These are phyloP conservation scores for Spizellomyces punctatus DNA, from an alignment of 192 early-diverging fungal genomes.

Conservation along the genomic window DNA sequence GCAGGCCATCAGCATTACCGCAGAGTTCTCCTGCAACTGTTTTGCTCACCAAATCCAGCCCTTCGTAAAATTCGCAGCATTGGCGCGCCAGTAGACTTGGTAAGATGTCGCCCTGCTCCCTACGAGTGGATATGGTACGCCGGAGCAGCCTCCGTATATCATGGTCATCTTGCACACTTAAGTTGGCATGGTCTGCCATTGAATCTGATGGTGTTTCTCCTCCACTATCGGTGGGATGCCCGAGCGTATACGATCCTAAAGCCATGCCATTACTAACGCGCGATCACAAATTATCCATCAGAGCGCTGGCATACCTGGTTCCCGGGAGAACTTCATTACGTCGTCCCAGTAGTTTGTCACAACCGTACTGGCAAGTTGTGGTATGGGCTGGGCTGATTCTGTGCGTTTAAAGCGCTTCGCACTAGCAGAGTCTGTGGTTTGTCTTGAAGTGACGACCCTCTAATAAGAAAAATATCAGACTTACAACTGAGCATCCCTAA, in stretches of 20 bases:
- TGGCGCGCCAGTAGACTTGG: constrained; percentile 29
- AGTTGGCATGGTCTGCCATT: too few relatives aligned
- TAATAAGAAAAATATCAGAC: too few relatives aligned
- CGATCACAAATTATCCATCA: neutral
- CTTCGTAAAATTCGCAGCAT: constrained; percentile 42
- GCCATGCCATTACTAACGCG: too few relatives aligned
- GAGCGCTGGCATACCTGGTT: constrained; percentile 12
- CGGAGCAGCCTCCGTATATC: constrained; percentile 21
- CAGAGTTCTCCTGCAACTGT: constrained; percentile 6
- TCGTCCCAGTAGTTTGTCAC: constrained; percentile 37
- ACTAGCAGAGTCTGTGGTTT: too few relatives aligned
- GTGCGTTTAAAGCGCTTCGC: too few relatives aligned
- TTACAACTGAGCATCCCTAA: too few relatives aligned
- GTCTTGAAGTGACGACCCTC: too few relatives aligned
- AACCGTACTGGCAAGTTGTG: constrained; percentile 16
- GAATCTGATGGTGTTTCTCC: too few relatives aligned
- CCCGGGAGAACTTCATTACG: constrained; percentile 32
- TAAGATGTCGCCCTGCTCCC: constrained; percentile 38
- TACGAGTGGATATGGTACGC: constrained; percentile 13
- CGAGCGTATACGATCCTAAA: neutral
- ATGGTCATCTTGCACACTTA: constrained; percentile 8
- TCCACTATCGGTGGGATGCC: neutral
- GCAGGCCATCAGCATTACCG: constrained; percentile 2
- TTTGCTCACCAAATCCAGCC: constrained; percentile 28
- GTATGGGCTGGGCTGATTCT: neutral